Percentiles rank a stretch among this genome's conserved stretches.
Conservation (phyloP, 441 rosid species). For the Erysimum cheiri region DNA sequence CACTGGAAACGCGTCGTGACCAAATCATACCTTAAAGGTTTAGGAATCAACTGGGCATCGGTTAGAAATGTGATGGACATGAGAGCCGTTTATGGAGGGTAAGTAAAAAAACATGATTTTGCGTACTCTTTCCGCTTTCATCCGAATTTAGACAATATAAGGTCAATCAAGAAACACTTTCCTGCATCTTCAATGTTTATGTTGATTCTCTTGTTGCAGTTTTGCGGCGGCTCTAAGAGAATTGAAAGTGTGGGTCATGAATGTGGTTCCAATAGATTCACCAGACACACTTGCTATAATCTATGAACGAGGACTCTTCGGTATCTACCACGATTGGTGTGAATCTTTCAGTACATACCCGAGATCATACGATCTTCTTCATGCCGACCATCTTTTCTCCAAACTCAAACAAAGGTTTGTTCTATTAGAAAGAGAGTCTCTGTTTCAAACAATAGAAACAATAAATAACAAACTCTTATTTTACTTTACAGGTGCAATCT, state of each 20-base stretch:
- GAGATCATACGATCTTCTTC: slow-evolving; percentile 91
- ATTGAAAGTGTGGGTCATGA: slow-evolving; percentile 90
- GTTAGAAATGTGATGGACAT: slow-evolving; percentile 97
- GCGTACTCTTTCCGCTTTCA: background rate
- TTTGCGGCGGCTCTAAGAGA: slow-evolving; percentile 92
- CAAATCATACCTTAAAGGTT: slow-evolving; percentile 73
- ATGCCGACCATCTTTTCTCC: slow-evolving; percentile 96
- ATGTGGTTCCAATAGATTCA: slow-evolving; percentile 81
- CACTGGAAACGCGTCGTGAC: slow-evolving; percentile 93
- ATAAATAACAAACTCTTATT: background rate
- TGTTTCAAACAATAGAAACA: background rate
- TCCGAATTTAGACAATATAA: background rate
- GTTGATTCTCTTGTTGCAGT: slow-evolving; percentile 53
- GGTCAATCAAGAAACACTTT: slow-evolving; percentile 4
- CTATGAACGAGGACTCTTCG: slow-evolving; percentile 91
- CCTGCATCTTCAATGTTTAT: slow-evolving; percentile 32
- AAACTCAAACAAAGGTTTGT: slow-evolving; percentile 70
- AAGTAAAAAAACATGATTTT: slow-evolving; percentile 39
- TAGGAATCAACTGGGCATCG: slow-evolving; percentile 84
- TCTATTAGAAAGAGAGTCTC: slow-evolving; percentile 3
- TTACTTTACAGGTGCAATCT: slow-evolving; percentile 67
- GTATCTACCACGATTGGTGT: slow-evolving; percentile 96
- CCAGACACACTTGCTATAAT: slow-evolving; percentile 92
- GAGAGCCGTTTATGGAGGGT: slow-evolving; percentile 98
- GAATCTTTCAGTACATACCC: slow-evolving; percentile 96